Evolutionary conservation across 805 yeast genomes (phyloP).

Genomic region (Saitoella complicata): DNA sequence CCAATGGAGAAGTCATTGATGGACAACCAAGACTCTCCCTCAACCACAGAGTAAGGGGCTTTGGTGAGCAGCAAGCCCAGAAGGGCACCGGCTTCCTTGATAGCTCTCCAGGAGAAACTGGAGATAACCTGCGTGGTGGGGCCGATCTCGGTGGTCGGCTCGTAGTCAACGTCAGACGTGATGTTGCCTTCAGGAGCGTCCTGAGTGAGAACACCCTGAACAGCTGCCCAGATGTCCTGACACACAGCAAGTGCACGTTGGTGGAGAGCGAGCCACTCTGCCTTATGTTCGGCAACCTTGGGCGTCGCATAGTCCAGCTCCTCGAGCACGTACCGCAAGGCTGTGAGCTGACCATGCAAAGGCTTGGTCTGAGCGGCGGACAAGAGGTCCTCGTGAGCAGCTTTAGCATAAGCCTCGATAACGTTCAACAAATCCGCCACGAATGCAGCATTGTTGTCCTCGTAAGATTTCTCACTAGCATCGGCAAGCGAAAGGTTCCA

Average conservation of each 20-base stretch:
- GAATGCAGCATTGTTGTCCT: background rate
- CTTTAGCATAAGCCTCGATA: too few relatives aligned
- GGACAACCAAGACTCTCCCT: constrained; percentile 15
- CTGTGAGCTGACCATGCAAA: constrained; percentile 55
- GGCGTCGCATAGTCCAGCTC: constrained; percentile 12
- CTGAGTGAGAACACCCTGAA: constrained; percentile 37
- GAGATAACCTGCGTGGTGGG: constrained; percentile 28
- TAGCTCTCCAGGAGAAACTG: constrained; percentile 68
- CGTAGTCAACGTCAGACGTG: constrained; percentile 17
- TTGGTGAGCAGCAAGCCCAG: constrained; percentile 30
- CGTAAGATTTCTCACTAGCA: background rate
- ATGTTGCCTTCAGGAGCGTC: constrained; percentile 59
- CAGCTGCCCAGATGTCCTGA: constrained; percentile 28
- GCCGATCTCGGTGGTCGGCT: constrained; percentile 19
- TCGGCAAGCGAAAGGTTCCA: background rate
- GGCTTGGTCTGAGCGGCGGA: constrained; percentile 2
- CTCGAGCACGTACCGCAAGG: constrained; percentile 33
- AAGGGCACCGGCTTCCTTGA: constrained; percentile 55
- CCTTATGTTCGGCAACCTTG: background rate
- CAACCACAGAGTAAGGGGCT: constrained; percentile 10
- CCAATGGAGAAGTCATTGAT: constrained; percentile 17
- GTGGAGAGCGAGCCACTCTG: constrained; percentile 1
- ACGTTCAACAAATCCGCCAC: too few relatives aligned
- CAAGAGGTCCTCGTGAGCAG: constrained; percentile 1
- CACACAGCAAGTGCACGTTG: constrained; percentile 11